These are phyloP conservation scores for Glebionis coronaria DNA, from an alignment of 129 eudicot genomes.

Conservation along the genomic window DNA sequence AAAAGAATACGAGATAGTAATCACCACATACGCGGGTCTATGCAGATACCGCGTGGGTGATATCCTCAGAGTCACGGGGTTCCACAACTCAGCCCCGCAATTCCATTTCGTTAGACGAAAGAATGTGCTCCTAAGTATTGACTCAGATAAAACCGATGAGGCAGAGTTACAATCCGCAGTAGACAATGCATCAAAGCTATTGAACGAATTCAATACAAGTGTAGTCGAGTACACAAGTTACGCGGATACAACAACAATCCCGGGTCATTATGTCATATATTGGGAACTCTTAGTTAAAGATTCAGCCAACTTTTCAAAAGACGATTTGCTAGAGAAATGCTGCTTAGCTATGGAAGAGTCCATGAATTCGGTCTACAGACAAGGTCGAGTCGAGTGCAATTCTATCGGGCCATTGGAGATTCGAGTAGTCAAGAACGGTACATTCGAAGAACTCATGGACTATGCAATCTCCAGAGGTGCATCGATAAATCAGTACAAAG, in stretches of 20 bases:
- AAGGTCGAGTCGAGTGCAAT: slow-evolving; percentile 81
- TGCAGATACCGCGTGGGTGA: slow-evolving; percentile 91
- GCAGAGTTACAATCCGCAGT: slow-evolving; percentile 79
- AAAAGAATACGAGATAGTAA: slow-evolving; percentile 84
- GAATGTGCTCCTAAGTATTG: slow-evolving; percentile 76
- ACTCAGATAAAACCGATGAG: slow-evolving; percentile 91
- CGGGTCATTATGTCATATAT: slow-evolving; percentile 88
- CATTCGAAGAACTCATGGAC: slow-evolving; percentile 91
- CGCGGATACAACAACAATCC: slow-evolving; percentile 76
- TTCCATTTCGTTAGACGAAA: slow-evolving; percentile 82
- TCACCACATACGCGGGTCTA: slow-evolving; percentile 91
- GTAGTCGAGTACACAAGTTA: slow-evolving; percentile 89
- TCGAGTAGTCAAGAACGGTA: slow-evolving; percentile 79
- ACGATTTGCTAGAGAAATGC: slow-evolving; percentile 48
- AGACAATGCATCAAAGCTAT: slow-evolving; percentile 58
- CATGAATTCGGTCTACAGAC: slow-evolving; percentile 83
- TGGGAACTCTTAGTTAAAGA: slow-evolving; percentile 79
- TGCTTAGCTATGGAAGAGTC: slow-evolving; percentile 84
- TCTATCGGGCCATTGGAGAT: slow-evolving; percentile 90
- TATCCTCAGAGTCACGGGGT: slow-evolving; percentile 92
- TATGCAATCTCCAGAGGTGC: slow-evolving; percentile 94
- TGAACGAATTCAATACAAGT: slow-evolving; percentile 43
- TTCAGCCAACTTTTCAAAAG: slow-evolving; percentile 33
- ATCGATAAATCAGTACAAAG: slow-evolving; percentile 88
- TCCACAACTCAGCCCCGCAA: slow-evolving; percentile 89